Base-by-base conservation (phyloP, 2,329 filamentous ascomycete species). In the Trichoderma sp. region DNA sequence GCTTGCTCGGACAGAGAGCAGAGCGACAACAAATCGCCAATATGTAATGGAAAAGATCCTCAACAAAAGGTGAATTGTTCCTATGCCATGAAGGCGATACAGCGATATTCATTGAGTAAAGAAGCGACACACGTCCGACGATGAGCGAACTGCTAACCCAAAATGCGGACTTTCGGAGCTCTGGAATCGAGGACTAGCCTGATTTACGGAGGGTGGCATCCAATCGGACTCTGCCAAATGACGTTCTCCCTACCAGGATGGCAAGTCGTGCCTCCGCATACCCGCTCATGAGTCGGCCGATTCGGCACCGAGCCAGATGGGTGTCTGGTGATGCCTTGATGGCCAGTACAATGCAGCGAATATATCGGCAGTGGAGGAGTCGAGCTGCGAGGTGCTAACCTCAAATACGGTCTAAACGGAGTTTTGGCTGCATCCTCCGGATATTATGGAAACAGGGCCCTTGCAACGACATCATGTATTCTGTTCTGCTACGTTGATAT, bases 231-330 rank as follows among this genome's bases (percentile, higher is more conserved):
- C 21, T 48, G 17, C 21, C 6, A 47, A 39, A 7, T 5, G 19
- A 48, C 9, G 56, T 14, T 47, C 55, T 47, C n/a, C 43, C 24
- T n/a, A 21, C 43, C 15, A 19, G 56, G 34, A 48, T 24, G 19
- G 28, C 10, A 59, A 50, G 28, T 50, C 19, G 41, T 3, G 44
- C 41, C 56, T 24, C 26, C 17, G 6, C 21, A 26, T 62, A 19
- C 47, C 58, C 58, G 47, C 58, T 61, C 44, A 44, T 17, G 34
- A 15, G 24, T 2, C 19, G 55, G 59, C 59, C 59, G 59, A 63
- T 24, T 63, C 59, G 59, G 59, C 50, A 45, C 59, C 59, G 59
- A 63, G 14, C 39, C 28, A 6, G 34, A 12, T 12, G 0, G 10
- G n/a, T 21, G 39, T 61, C 34, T 19, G 15, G 17, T 24, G 26